phyloP scores from a whole-genome alignment of 257 asterid species.

The Plantago ovata region DNA sequence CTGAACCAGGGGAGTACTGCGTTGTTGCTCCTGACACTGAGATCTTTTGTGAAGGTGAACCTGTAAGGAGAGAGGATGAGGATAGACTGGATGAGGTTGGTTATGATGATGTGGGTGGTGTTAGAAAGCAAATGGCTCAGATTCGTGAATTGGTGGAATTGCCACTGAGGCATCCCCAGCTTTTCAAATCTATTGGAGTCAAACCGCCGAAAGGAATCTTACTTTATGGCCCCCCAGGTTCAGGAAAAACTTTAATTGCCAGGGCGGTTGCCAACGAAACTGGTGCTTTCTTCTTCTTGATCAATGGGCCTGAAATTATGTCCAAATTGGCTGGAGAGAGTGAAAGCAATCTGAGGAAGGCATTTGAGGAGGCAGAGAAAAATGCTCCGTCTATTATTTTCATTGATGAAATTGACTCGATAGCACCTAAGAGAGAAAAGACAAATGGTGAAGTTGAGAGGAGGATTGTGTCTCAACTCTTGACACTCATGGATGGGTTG shows the following conservation, averaged over 20 bases:
- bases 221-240: conserved; percentile 56
- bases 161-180: conserved; percentile 57
- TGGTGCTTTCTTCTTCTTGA: conserved; percentile 53
- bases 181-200: conserved; percentile 55
- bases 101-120: conserved; percentile 55
- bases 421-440: conserved; percentile 55
- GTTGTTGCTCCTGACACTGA: conserved; percentile 59
- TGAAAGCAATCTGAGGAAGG: conserved; percentile 54
- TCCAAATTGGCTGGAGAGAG: conserved; percentile 60
- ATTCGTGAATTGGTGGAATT: conserved; percentile 51
- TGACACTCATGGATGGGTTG: conserved; percentile 65
- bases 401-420: conserved; percentile 54
- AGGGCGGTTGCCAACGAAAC: conserved; percentile 58
- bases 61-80: conserved; percentile 52
- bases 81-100: conserved; percentile 54
- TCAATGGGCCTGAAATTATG: conserved; percentile 56
- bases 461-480: conserved; percentile 58
- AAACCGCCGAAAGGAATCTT: conserved; percentile 56
- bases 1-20: conserved; percentile 55
- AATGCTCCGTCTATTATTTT: conserved; percentile 55
- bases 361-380: conserved; percentile 62
- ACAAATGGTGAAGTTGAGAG: conserved; percentile 64
- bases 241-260: conserved; percentile 51
- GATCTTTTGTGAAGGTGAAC: conserved; percentile 58
- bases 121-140: conserved; percentile 57